A percentile compares a stretch with the other conserved stretches of the same genome.
Conservation (phyloP, 2,329 filamentous ascomycete species). For the Dactylellina cionopaga region DNA sequence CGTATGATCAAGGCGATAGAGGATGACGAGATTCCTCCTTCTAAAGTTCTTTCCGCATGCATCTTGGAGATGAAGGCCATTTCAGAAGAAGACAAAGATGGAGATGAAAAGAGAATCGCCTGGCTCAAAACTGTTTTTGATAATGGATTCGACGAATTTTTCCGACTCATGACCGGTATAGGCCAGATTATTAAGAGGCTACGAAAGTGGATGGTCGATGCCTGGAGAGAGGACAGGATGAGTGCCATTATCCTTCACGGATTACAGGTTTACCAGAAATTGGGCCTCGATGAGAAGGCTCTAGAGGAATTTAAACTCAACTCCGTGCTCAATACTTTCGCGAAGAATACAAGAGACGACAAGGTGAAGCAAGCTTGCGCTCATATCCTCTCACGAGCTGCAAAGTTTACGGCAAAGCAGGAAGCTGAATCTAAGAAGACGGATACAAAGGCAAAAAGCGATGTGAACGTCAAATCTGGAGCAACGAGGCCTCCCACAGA, state of each 20-base stretch:
- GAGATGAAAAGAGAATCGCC: slow-evolving; percentile 36
- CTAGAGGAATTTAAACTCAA: slow-evolving; percentile 44
- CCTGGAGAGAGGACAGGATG: slow-evolving; percentile 45
- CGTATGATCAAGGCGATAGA: slow-evolving; percentile 43
- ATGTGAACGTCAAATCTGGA: slow-evolving; percentile 12
- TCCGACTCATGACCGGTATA: slow-evolving; percentile 30
- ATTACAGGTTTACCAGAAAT: slow-evolving; percentile 46
- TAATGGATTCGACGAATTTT: slow-evolving; percentile 45
- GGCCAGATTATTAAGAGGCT: slow-evolving; percentile 28
- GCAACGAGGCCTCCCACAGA: slow-evolving; percentile 12
- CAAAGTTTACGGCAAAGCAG: slow-evolving; percentile 40
- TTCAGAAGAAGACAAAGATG: slow-evolving; percentile 37
- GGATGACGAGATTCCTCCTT: slow-evolving; percentile 25
- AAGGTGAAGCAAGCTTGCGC: slow-evolving; percentile 45
- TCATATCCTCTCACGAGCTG: slow-evolving; percentile 34
- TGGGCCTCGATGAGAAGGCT: slow-evolving; percentile 27
- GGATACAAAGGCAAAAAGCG: slow-evolving; percentile 30
- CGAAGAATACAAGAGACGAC: slow-evolving; percentile 40
- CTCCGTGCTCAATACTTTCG: slow-evolving; percentile 30
- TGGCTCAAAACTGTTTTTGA: slow-evolving; percentile 50
- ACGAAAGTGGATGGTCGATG: slow-evolving; percentile 48
- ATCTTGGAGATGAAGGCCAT: slow-evolving; percentile 39
- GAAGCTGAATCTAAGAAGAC: slow-evolving; percentile 32
- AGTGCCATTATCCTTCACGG: slow-evolving; percentile 43
- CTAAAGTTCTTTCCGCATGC: slow-evolving; percentile 21